A percentile compares a stretch with the other conserved stretches of the same genome.
Conservation (phyloP, 768 basidiomycete genomes). For the Termitomyces bulborhizus region DNA sequence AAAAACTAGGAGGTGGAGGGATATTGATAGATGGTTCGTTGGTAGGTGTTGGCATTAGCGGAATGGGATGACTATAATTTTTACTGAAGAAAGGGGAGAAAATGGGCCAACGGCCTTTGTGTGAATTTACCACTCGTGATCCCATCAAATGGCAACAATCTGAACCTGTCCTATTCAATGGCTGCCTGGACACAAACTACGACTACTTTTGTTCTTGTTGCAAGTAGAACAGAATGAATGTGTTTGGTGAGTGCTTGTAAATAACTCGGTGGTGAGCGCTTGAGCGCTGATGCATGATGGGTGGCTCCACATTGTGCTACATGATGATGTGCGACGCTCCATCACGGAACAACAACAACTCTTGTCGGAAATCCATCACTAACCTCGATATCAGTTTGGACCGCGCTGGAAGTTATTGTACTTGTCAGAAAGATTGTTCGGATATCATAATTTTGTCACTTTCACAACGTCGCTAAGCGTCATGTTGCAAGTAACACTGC, state of each 20-base stretch:
- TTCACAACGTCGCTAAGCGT: not conserved
- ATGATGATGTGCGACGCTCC: not conserved
- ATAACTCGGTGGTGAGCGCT: not conserved
- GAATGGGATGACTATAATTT: not conserved
- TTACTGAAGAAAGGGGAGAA: not conserved
- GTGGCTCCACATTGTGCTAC: not conserved
- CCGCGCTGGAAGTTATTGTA: not conserved
- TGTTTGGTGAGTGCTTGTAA: not conserved
- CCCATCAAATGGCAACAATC: too few species aligned
- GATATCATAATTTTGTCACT: not conserved
- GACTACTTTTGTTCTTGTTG: too few species aligned
- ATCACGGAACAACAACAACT: not conserved
- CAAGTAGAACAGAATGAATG: not conserved
- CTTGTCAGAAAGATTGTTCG: not conserved
- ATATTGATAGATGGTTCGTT: not conserved
- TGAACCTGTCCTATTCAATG: not conserved
- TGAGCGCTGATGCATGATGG: not conserved
- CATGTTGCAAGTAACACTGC: conserved; percentile 6
- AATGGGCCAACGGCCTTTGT: not conserved
- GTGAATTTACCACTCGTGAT: not conserved
- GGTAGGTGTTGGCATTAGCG: not conserved
- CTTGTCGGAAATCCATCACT: not conserved
- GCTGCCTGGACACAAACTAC: not conserved
- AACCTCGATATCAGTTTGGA: not conserved
- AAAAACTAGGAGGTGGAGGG: conserved; percentile 2